Evolutionary conservation across 2,329 filamentous ascomycete species (phyloP), one percentile per base, ranked within the genome.

Genomic region (Scolecobasidium constrictum): DNA sequence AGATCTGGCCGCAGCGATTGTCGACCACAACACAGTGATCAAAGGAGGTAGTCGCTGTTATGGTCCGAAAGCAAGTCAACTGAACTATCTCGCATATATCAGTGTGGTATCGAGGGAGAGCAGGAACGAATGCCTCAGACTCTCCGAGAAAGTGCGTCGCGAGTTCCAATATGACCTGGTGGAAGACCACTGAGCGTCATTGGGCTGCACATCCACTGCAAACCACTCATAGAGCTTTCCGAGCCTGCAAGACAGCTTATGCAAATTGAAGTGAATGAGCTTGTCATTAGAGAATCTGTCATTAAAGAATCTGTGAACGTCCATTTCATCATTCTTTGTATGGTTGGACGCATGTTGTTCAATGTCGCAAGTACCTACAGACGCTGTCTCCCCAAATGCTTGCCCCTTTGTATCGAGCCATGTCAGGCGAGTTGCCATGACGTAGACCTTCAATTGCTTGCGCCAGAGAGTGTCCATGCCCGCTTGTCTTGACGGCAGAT

Each of bases 381-480:
- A 76, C 68, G 41, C 67, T 68, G 34, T 72, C 63, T 7, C 69
- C 73, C 75, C 75, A 79, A 1, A 73, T 63, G 12, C 68, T 62
- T 5, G 65, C 65, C 19, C 69, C 58, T 57, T 81, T 81, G 54
- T 81, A 81, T 37, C 67, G 62, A 47, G 65, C 61, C 56, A 81
- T 78, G 16, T 57, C 62, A 2, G 75, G 75, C 37, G 71, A 69
- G 62, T 61, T 79, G 0, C 77, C 77, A 38, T 54, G 56, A 22
- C 62, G 66, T 50, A 81, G 51, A 1, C 77, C 77, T 44, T 80
- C 75, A 53, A 80, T 75, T 2, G 77, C 77, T 23, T 58, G 49
- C 1, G 70, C 73, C 40, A 81, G 52, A 4, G 65, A 67, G 50
- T 71, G 67, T 0, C 69, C 75, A 53, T 54, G 56, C 0, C 75